phyloP scores from a whole-genome alignment of 352 stramenopile genomes.

The Aphanomyces astaci region DNA sequence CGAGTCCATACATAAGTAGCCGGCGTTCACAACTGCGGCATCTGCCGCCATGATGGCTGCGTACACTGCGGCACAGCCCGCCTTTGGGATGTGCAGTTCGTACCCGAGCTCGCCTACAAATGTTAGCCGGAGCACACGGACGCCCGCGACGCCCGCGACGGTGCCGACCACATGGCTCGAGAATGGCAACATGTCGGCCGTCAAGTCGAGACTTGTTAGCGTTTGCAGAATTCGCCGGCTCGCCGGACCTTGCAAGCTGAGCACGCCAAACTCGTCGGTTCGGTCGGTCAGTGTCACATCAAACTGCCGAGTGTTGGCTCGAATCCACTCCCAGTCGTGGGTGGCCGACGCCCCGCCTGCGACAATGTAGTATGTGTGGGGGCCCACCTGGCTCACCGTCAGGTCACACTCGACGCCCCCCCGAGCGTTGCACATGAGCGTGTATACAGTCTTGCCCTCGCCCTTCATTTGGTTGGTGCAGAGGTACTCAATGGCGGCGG shows the following conservation, averaged over 20 bases:
- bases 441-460: conserved; percentile 28
- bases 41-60: conserved; percentile 31
- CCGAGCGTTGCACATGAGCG: conserved; percentile 28
- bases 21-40: conserved; percentile 26
- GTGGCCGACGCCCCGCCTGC: conserved; percentile 28
- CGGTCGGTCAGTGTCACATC: conserved; percentile 34
- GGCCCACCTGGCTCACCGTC: conserved; percentile 27
- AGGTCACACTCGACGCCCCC: conserved; percentile 30
- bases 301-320: neutral
- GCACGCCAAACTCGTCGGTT: conserved; percentile 39
- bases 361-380: conserved; percentile 28
- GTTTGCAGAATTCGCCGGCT: conserved; percentile 39
- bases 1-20: conserved; percentile 31
- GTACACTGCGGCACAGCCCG: conserved; percentile 42
- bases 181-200: conserved; percentile 36
- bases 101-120: conserved; percentile 37
- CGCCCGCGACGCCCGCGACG: conserved; percentile 32
- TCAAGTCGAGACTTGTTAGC: conserved; percentile 34
- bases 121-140: conserved; percentile 30
- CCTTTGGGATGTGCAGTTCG: conserved; percentile 36
- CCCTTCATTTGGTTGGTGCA: conserved; percentile 29
- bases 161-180: conserved; percentile 33
- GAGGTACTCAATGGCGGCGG: conserved; percentile 26
- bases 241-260: conserved; percentile 53
- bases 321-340: conserved; percentile 32